Evolutionary conservation across 2,329 filamentous ascomycete species (phyloP).

Genomic region (Fusarium setosum): DNA sequence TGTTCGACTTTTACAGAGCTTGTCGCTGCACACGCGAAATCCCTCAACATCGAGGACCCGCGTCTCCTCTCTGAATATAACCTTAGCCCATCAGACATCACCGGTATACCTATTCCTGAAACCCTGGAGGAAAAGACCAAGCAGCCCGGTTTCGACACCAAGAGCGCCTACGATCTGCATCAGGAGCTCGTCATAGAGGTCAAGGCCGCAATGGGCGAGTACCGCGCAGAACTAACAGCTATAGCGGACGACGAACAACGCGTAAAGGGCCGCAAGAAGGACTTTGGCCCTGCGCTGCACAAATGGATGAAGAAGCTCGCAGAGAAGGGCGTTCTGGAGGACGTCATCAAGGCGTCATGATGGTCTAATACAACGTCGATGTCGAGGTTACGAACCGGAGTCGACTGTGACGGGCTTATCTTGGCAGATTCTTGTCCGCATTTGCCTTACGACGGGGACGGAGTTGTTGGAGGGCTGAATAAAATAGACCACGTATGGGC

Average conservation of each 20-base stretch:
- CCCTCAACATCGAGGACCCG: slow-evolving; percentile 38
- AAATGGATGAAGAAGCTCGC: slow-evolving; percentile 77
- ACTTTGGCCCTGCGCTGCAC: slow-evolving; percentile 77
- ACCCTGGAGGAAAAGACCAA: slow-evolving; percentile 24
- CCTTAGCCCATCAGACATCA: slow-evolving; percentile 41
- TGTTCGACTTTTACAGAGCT: slow-evolving; percentile 35
- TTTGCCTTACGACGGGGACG: neutral
- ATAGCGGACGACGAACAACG: slow-evolving; percentile 62
- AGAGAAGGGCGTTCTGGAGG: slow-evolving; percentile 70
- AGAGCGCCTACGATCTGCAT: slow-evolving; percentile 50
- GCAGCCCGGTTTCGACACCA: slow-evolving; percentile 9
- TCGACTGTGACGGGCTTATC: neutral
- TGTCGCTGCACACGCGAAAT: slow-evolving; percentile 30
- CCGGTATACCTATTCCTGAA: slow-evolving; percentile 31
- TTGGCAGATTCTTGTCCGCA: neutral
- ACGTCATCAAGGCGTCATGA: slow-evolving; percentile 46
- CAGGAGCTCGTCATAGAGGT: slow-evolving; percentile 55
- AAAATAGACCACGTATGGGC: neutral
- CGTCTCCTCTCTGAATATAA: slow-evolving; percentile 46
- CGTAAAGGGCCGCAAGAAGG: slow-evolving; percentile 68
- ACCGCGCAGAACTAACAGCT: slow-evolving; percentile 59
- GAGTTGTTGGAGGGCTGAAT: neutral
- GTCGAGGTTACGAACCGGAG: neutral
- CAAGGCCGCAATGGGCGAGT: slow-evolving; percentile 55
- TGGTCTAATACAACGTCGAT: neutral